These are phyloP conservation scores for Aspergillus tanneri DNA, from an alignment of 2,329 filamentous ascomycete genomes.

Conservation along the genomic window DNA sequence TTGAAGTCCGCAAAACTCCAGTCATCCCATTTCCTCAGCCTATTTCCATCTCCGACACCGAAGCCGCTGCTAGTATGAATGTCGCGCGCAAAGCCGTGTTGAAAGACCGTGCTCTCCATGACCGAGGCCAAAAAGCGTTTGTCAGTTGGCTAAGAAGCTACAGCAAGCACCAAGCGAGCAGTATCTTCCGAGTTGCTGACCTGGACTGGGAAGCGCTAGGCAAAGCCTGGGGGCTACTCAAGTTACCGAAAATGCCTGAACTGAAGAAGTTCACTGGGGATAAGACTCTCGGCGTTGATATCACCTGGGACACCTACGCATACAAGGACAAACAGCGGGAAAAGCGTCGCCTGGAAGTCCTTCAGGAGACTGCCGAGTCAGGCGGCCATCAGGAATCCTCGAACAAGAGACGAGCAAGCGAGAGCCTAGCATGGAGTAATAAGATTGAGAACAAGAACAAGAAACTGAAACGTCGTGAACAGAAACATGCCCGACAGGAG, in stretches of 20 bases:
- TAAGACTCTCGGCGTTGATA: conserved; percentile 55
- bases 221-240: conserved; percentile 79
- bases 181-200: conserved; percentile 81
- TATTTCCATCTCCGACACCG: conserved; percentile 58
- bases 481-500: conserved; percentile 63
- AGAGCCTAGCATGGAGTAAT: conserved; percentile 69
- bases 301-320: conserved; percentile 64
- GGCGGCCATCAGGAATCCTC: conserved; percentile 38
- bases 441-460: conserved; percentile 66
- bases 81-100: conserved; percentile 59
- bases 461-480: conserved; percentile 62
- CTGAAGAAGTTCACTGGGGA: conserved; percentile 71
- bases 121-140: conserved; percentile 87
- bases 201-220: conserved; percentile 83
- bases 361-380: conserved; percentile 49
- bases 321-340: conserved; percentile 74
- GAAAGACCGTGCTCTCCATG: conserved; percentile 67
- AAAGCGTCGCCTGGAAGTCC: conserved; percentile 59
- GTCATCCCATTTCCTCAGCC: conserved; percentile 64
- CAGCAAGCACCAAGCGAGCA: conserved; percentile 83
- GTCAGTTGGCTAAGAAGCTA: conserved; percentile 93
- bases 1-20: conserved; percentile 83
- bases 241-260: conserved; percentile 92
- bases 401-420: conserved; percentile 57
- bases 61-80: conserved; percentile 58